Conservation (phyloP, 2,329 filamentous ascomycete species). For the Elsinoe batatas region DNA sequence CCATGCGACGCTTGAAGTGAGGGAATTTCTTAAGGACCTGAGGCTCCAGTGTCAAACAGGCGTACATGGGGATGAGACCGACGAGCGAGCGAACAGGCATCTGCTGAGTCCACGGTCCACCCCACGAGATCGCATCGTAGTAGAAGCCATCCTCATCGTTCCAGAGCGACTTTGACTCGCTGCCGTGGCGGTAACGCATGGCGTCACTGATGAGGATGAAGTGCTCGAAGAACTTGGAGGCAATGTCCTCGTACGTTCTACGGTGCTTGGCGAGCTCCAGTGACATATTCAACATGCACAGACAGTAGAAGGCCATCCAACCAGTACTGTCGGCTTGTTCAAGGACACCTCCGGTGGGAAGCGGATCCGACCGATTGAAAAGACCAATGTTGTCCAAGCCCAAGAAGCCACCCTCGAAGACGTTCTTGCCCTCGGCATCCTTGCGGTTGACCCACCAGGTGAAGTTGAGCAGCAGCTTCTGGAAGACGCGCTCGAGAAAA, state of each 20-base stretch:
- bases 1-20: constrained; percentile 80
- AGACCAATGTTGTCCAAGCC: constrained; percentile 94
- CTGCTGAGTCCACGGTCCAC: constrained; percentile 85
- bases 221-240: constrained; percentile 97
- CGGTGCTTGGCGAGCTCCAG: constrained; percentile 92
- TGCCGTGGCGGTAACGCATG: constrained; percentile 64
- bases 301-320: constrained; percentile 97
- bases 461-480: constrained; percentile 91
- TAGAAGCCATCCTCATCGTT: constrained; percentile 97
- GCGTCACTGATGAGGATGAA: constrained; percentile 97
- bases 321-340: constrained; percentile 97
- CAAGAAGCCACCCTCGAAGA: constrained; percentile 93
- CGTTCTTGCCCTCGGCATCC: constrained; percentile 87
- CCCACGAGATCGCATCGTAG: constrained; percentile 96
- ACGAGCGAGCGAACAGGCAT: constrained; percentile 86
- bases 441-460: constrained; percentile 99
- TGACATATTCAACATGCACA: constrained; percentile 95
- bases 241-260: constrained; percentile 90
- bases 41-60: constrained; percentile 83
- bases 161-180: constrained; percentile 77
- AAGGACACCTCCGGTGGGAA: constrained; percentile 84
- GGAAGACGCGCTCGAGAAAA: constrained; percentile 92
- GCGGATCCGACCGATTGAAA: constrained; percentile 91
- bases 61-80: constrained; percentile 86
- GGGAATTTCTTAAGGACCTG: constrained; percentile 88